Evolutionary conservation across 2,329 filamentous ascomycete genomes (phyloP).

Genomic region (Bipolaris oryzae): DNA sequence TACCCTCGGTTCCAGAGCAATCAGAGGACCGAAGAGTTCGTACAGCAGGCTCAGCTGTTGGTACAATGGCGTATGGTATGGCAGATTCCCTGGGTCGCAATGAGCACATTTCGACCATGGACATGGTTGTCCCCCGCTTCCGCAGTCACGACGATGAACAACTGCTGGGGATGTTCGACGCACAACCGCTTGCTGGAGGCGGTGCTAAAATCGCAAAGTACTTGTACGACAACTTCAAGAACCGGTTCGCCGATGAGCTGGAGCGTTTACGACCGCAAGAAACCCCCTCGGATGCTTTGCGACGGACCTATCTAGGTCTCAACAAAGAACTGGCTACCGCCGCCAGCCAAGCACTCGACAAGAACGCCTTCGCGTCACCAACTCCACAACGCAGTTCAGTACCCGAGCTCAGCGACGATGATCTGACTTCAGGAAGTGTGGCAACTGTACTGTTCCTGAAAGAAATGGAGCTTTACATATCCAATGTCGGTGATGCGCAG

Average conservation of each 20-base stretch:
- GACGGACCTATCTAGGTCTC: constrained; percentile 82
- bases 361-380: constrained; percentile 53
- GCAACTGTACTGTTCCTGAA: constrained; percentile 91
- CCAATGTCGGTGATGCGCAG: constrained; percentile 94
- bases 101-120: constrained; percentile 93
- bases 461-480: constrained; percentile 88
- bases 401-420: constrained; percentile 83
- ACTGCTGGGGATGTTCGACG: constrained; percentile 93
- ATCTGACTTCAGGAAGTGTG: constrained; percentile 86
- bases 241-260: constrained; percentile 81
- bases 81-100: constrained; percentile 91
- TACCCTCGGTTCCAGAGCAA: constrained; percentile 91
- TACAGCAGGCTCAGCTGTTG: constrained; percentile 93
- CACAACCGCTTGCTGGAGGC: constrained; percentile 83
- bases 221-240: constrained; percentile 91
- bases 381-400: constrained; percentile 70
- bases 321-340: constrained; percentile 94
- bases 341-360: constrained; percentile 79
- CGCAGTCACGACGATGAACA: constrained; percentile 89
- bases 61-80: constrained; percentile 94
- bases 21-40: constrained; percentile 93
- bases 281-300: constrained; percentile 79
- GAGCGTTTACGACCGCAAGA: constrained; percentile 74
- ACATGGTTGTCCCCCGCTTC: constrained; percentile 92
- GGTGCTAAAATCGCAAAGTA: constrained; percentile 97